A percentile compares a stretch with the other conserved stretches of the same genome.
These are phyloP conservation scores for Polyplosphaeria fusca DNA, from an alignment of 495 filamentous ascomycete species.

Conservation along the genomic window DNA sequence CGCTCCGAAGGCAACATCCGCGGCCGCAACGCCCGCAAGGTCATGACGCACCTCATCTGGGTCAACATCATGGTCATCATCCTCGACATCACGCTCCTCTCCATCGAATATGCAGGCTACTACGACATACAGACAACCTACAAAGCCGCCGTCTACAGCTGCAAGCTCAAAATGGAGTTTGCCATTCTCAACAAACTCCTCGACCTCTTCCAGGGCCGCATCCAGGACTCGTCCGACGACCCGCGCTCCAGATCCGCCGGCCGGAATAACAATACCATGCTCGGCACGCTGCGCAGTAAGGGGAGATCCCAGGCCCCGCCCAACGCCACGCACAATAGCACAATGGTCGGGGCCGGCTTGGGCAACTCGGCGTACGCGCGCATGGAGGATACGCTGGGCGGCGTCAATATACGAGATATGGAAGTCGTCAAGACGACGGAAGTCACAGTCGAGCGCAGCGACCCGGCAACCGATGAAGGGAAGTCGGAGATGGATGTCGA, in stretches of 20 bases:
- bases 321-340: not conserved
- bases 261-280: not conserved
- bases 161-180: conserved; percentile 33
- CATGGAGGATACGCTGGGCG: not conserved
- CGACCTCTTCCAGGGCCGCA: conserved; percentile 2
- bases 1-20: not conserved
- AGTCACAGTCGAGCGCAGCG: too few species aligned
- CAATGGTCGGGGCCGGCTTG: not conserved
- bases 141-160: conserved; percentile 26
- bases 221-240: not conserved
- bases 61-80: conserved; percentile 30
- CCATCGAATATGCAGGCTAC: conserved; percentile 11
- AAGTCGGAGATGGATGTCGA: too few species aligned
- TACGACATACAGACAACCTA: conserved; percentile 15
- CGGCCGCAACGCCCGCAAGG: not conserved
- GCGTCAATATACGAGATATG: not conserved
- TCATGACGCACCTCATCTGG: conserved; percentile 14
- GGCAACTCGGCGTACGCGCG: not conserved
- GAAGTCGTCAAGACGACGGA: not conserved
- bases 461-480: too few species aligned
- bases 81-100: conserved; percentile 24
- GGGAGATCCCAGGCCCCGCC: too few species aligned
- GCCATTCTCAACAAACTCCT: conserved; percentile 25
- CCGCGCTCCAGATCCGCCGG: not conserved
- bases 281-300: too few species aligned